Evolutionary conservation across 1,284 basidiomycete genomes (phyloP).

Genomic region (Laetiporus sulphureus): DNA sequence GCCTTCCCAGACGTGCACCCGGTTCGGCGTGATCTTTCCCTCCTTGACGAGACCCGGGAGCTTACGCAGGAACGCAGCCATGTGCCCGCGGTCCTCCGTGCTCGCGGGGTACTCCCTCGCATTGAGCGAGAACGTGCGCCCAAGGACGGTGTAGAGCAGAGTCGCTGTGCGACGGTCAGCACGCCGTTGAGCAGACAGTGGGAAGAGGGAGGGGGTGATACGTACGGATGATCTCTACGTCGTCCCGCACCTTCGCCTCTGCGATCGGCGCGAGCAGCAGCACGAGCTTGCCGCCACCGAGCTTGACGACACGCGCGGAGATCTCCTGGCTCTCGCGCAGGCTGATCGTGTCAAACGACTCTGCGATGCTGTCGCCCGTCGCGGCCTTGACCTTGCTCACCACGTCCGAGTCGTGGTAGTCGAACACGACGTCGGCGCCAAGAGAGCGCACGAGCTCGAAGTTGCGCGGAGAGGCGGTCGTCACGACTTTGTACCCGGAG

Average conservation of each 20-base stretch:
- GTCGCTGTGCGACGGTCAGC: conserved; percentile 10
- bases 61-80: conserved; percentile 18
- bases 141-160: conserved; percentile 17
- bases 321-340: conserved; percentile 12
- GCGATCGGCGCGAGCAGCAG: conserved; percentile 9
- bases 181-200: neutral
- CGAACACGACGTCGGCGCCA: conserved; percentile 35
- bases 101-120: conserved; percentile 6
- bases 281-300: conserved; percentile 16
- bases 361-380: conserved; percentile 16
- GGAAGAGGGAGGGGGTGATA: neutral
- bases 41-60: conserved; percentile 15
- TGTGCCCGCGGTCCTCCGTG: conserved; percentile 16
- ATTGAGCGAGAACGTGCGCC: conserved; percentile 13
- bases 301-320: conserved; percentile 13
- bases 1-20: conserved; percentile 18
- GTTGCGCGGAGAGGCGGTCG: conserved; percentile 34
- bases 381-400: conserved; percentile 17
- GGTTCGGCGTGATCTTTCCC: conserved; percentile 15
- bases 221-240: conserved; percentile 14
- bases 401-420: conserved; percentile 21
- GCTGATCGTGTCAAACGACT: conserved; percentile 18
- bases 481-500: conserved; percentile 33
- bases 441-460: conserved; percentile 31
- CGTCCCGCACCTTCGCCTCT: conserved; percentile 13